Conservation (phyloP, 2,329 filamentous ascomycete species). For the Magnaporthiopsis poae region DNA sequence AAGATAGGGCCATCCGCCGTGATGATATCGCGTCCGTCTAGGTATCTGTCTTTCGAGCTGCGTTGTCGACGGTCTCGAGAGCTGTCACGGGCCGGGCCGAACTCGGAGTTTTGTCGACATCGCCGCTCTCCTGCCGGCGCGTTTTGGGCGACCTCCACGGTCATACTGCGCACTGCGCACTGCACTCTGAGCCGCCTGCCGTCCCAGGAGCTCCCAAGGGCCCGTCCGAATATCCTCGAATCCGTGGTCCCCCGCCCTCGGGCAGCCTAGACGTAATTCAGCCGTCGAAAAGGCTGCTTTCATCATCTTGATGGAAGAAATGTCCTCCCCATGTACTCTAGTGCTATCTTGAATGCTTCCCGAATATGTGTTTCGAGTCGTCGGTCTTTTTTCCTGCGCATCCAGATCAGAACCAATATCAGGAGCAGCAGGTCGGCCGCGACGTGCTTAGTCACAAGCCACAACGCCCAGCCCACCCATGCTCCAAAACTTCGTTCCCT, state of each 20-base stretch:
- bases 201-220: not conserved
- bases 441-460: constrained; percentile 62
- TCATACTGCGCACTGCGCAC: too few species aligned
- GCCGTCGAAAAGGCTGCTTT: constrained; percentile 3
- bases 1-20: not conserved
- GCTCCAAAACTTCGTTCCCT: constrained; percentile 54
- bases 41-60: not conserved
- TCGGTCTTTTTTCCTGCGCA: constrained; percentile 61
- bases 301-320: constrained; percentile 47
- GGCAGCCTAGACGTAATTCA: not conserved
- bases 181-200: too few species aligned
- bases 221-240: not conserved
- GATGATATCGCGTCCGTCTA: not conserved
- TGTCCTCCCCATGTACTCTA: constrained; percentile 48
- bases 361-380: constrained; percentile 66
- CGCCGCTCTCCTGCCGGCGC: not conserved
- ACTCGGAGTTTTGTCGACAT: not conserved
- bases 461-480: constrained; percentile 63
- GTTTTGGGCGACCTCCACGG: too few species aligned
- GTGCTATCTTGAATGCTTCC: constrained; percentile 45
- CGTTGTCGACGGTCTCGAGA: not conserved
- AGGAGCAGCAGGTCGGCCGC: constrained; percentile 61
- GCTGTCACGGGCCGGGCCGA: not conserved
- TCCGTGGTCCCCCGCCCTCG: too few species aligned
- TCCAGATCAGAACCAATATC: constrained; percentile 57